Conservation (phyloP, 2,329 filamentous ascomycete species). For the Onygenales sp. region DNA sequence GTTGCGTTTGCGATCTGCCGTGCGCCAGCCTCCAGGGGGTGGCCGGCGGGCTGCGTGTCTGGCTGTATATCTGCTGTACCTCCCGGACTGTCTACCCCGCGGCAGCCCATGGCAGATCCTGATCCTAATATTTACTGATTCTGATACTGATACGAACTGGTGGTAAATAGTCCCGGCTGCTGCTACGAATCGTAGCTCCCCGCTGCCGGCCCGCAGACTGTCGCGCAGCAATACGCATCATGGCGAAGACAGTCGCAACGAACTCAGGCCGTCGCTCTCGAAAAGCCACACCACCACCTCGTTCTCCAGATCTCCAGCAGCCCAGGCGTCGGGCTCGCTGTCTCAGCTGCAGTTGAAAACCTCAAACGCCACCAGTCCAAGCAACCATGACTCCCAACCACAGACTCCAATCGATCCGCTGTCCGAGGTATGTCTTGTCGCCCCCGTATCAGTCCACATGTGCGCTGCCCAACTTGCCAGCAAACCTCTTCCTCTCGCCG, state of each 20-base stretch:
- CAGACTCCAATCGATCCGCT: conserved; percentile 49
- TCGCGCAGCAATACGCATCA: not conserved
- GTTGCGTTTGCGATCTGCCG: not conserved
- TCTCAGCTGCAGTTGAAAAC: not conserved
- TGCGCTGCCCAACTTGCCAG: conserved; percentile 7
- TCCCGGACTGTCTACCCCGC: not conserved
- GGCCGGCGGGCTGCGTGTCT: not conserved
- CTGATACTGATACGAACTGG: not conserved
- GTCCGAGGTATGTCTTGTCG: conserved; percentile 48
- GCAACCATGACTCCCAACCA: not conserved
- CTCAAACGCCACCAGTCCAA: not conserved
- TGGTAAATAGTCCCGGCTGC: not conserved
- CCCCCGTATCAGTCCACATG: not conserved
- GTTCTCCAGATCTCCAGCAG: not conserved
- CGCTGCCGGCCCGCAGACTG: not conserved
- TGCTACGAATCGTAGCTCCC: not conserved
- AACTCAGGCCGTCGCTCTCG: not conserved
- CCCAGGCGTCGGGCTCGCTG: not conserved
- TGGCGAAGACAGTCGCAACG: not conserved
- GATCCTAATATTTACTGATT: not conserved
- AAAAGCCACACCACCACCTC: not conserved
- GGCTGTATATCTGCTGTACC: not conserved
- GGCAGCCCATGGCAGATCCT: not conserved
- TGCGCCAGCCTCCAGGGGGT: not conserved
- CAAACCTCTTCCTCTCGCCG: conserved; percentile 1